A percentile compares a stretch with the other conserved stretches of the same genome.
Evolutionary conservation across 768 basidiomycete genomes (phyloP).

Genomic region (Ramaria sp.): DNA sequence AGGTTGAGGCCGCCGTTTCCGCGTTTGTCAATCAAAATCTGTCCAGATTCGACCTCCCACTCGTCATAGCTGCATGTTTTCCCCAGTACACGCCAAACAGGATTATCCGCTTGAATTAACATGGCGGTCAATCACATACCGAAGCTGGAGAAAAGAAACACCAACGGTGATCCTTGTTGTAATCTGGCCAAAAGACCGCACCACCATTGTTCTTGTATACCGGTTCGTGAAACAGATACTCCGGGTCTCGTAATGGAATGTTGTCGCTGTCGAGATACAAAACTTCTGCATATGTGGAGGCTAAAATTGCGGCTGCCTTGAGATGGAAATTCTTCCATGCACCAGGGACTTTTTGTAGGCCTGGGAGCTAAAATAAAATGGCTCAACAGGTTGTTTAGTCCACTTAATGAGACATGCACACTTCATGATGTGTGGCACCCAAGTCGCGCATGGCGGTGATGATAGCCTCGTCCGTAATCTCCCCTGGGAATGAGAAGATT

Average conservation of each 20-base stretch:
- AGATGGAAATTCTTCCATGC: slow-evolving; percentile 24
- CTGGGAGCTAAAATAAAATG: neutral
- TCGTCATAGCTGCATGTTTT: slow-evolving; percentile 20
- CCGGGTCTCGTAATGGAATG: slow-evolving; percentile 24
- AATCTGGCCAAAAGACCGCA: slow-evolving; percentile 32
- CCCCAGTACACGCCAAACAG: slow-evolving; percentile 28
- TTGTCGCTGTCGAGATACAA: slow-evolving; percentile 32
- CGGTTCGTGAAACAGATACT: slow-evolving; percentile 24
- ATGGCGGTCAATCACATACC: neutral
- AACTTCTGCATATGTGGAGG: slow-evolving; percentile 24
- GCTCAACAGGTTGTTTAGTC: neutral
- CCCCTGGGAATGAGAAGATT: slow-evolving; percentile 27
- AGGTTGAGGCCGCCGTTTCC: slow-evolving; percentile 28
- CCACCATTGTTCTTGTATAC: slow-evolving; percentile 18
- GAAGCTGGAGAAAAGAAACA: neutral
- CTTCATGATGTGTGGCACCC: slow-evolving; percentile 21
- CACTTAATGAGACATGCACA: slow-evolving; percentile 7
- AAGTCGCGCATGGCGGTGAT: slow-evolving; percentile 19
- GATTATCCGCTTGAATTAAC: slow-evolving; percentile 21
- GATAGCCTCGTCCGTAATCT: slow-evolving; percentile 17
- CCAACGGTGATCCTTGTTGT: slow-evolving; percentile 26
- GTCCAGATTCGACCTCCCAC: slow-evolving; percentile 29
- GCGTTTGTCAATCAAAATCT: slow-evolving; percentile 29
- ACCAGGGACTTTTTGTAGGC: slow-evolving; percentile 5
- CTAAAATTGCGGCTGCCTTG: slow-evolving; percentile 24